Conservation (phyloP, 148 eudicot genomes). For the Heliosperma pusillum region DNA sequence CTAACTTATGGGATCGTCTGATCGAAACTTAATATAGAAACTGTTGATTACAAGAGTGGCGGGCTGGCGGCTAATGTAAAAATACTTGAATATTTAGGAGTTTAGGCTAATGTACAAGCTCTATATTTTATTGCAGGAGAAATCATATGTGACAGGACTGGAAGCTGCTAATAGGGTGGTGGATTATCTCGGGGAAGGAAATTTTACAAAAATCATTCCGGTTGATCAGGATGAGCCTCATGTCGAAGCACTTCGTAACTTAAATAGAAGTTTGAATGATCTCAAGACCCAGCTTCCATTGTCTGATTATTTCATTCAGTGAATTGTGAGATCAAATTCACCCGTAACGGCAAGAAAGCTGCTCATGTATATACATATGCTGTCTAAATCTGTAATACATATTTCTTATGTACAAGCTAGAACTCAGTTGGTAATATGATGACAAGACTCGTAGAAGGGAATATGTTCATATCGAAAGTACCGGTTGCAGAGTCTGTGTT, state of each 20-base stretch:
- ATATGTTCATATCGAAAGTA: neutral
- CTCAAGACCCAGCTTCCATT: slow-evolving; percentile 58
- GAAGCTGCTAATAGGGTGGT: slow-evolving; percentile 79
- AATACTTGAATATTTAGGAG: neutral
- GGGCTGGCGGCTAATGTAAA: too few species aligned
- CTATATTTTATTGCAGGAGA: slow-evolving; percentile 45
- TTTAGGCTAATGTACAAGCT: neutral
- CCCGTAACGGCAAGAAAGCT: neutral
- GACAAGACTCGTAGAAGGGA: neutral
- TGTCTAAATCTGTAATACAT: neutral
- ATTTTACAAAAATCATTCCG: slow-evolving; percentile 55
- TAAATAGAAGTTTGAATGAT: slow-evolving; percentile 51
- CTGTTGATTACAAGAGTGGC: too few species aligned
- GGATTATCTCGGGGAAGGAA: slow-evolving; percentile 58
- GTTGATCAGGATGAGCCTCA: slow-evolving; percentile 67
- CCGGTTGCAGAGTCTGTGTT: neutral
- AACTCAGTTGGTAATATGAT: neutral
- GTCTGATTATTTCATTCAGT: slow-evolving; percentile 53
- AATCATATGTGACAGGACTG: slow-evolving; percentile 64
- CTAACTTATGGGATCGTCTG: neutral
- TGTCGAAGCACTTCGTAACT: slow-evolving; percentile 50
- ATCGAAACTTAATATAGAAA: too few species aligned
- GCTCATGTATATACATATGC: neutral
- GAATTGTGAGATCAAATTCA: slow-evolving; percentile 6
- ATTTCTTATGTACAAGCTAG: neutral